Percentiles rank a stretch among this genome's conserved stretches.
Evolutionary conservation across 108 stramenopile species (phyloP).

Genomic region (Aurantiochytrium sp.): DNA sequence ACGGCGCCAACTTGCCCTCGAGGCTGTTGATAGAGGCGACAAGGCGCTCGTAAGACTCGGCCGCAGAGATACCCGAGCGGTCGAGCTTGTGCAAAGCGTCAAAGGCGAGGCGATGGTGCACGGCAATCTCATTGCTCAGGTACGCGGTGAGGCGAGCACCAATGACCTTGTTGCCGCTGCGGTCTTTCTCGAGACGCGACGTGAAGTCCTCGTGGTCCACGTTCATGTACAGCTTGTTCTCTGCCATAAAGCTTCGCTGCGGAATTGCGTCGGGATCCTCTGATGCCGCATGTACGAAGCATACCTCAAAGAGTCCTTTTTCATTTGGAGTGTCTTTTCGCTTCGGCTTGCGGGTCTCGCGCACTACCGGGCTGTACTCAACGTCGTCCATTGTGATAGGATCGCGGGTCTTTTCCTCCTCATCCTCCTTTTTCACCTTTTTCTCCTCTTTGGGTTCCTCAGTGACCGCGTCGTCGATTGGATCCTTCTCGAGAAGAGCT

Average conservation of each 20-base stretch:
- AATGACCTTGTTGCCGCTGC: neutral
- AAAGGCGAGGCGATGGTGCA: neutral
- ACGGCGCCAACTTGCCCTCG: neutral
- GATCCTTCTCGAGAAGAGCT: no score
- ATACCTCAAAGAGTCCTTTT: neutral
- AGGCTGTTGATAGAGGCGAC: neutral
- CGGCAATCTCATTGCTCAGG: neutral
- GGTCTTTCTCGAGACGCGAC: neutral
- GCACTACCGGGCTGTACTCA: neutral
- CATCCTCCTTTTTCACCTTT: neutral
- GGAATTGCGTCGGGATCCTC: neutral
- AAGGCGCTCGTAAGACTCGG: neutral
- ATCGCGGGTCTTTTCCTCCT: neutral
- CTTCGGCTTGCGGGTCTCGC: neutral
- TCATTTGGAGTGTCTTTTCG: neutral
- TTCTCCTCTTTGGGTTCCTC: neutral
- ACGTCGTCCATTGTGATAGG: neutral
- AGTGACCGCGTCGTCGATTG: neutral
- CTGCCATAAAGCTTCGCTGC: neutral
- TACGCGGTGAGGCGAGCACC: neutral
- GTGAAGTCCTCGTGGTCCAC: neutral
- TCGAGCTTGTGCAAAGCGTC: neutral
- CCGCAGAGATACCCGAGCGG: neutral
- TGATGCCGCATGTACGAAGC: neutral
- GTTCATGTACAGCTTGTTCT: neutral